A percentile compares a stretch with the other conserved stretches of the same genome.
These are phyloP conservation scores for Pistacia integerrima DNA, from an alignment of 345 rosid species.

Conservation along the genomic window DNA sequence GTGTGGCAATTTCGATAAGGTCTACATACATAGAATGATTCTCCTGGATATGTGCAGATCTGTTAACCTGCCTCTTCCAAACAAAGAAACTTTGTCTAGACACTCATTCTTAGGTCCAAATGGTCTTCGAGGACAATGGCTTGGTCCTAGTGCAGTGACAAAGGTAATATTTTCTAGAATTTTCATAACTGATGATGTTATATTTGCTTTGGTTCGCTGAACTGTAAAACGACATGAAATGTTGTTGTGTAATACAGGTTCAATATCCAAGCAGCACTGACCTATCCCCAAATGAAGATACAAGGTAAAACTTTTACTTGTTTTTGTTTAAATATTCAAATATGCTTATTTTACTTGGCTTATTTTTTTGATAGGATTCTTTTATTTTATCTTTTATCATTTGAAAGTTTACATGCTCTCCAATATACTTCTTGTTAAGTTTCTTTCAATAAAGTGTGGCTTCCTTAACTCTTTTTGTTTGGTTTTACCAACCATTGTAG, in stretches of 20 bases:
- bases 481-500: constrained; percentile 40
- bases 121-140: constrained; percentile 90
- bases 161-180: constrained; percentile 53
- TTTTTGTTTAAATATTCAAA: constrained; percentile 9
- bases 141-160: constrained; percentile 67
- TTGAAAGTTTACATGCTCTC: neutral
- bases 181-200: neutral
- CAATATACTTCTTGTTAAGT: neutral
- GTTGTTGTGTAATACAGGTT: constrained; percentile 52
- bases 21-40: neutral
- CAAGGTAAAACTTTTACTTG: constrained; percentile 40
- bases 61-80: constrained; percentile 61
- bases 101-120: constrained; percentile 90
- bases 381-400: neutral
- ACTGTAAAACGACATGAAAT: constrained; percentile 20
- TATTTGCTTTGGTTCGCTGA: constrained; percentile 12
- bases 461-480: constrained; percentile 30
- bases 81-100: constrained; percentile 89
- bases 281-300: constrained; percentile 45
- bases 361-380: neutral
- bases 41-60: constrained; percentile 54
- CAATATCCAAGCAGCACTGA: constrained; percentile 78
- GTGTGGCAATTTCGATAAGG: neutral
- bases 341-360: neutral
- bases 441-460: constrained; percentile 8